Conservation (phyloP, 257 asterid species). For the Gardenia jasminoides region DNA sequence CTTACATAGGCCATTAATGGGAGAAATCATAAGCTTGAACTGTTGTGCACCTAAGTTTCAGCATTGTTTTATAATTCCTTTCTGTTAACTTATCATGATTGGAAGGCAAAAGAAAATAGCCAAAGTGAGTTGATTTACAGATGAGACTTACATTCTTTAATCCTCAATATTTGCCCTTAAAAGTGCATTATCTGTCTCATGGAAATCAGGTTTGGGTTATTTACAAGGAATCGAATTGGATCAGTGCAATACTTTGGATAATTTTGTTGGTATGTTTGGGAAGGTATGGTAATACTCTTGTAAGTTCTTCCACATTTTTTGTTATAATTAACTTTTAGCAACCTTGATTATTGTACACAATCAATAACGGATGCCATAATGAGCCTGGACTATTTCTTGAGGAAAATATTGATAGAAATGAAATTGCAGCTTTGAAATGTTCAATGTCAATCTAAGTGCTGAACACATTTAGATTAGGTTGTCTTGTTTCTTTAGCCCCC, state of each 20-base stretch:
- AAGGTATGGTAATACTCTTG: conserved; percentile 46
- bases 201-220: conserved; percentile 64
- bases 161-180: not conserved
- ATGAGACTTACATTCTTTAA: not conserved
- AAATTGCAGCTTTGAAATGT: not conserved
- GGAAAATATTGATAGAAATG: not conserved
- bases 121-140: not conserved
- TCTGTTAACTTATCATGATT: not conserved
- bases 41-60: not conserved
- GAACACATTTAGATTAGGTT: not conserved
- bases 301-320: not conserved
- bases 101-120: not conserved
- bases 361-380: too few relatives aligned
- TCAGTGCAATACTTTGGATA: conserved; percentile 51
- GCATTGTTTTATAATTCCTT: not conserved
- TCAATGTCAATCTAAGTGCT: not conserved
- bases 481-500: not conserved
- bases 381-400: not conserved
- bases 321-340: not conserved
- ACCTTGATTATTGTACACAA: not conserved
- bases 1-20: not conserved
- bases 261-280: conserved; percentile 64
- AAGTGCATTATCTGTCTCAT: not conserved
- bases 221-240: conserved; percentile 74
- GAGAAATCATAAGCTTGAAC: not conserved